Conservation (phyloP, 129 eudicot species). For the Scalesia atractyloides region DNA sequence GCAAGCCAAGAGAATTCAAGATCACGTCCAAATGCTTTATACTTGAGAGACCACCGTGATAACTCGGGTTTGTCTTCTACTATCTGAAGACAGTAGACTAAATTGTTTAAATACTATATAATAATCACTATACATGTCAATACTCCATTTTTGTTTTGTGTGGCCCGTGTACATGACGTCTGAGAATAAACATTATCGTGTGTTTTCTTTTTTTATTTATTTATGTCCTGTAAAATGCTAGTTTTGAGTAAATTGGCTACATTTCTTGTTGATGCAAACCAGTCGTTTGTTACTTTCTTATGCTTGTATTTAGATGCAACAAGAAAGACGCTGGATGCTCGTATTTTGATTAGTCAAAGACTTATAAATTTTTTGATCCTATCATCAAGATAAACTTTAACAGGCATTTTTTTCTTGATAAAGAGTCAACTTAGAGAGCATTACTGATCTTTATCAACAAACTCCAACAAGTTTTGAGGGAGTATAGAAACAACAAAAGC, state of each 20-base stretch:
- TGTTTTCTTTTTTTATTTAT: neutral
- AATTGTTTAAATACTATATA: neutral
- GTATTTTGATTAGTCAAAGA: neutral
- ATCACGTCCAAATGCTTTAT: slow-evolving; percentile 87
- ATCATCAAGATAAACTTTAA: neutral
- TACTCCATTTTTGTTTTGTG: neutral
- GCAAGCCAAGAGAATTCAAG: slow-evolving; percentile 99
- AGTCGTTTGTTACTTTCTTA: neutral
- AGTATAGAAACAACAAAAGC: neutral
- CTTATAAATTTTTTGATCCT: neutral
- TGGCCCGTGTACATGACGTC: neutral
- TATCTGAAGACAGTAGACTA: slow-evolving; percentile 49
- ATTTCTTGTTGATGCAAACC: neutral
- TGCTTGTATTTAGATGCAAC: neutral
- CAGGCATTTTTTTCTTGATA: neutral
- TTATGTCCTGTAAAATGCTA: slow-evolving; percentile 8
- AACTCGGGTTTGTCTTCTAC: slow-evolving; percentile 88
- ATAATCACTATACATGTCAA: neutral
- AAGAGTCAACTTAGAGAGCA: neutral
- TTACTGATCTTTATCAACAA: neutral
- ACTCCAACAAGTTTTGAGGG: neutral
- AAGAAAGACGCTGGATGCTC: neutral
- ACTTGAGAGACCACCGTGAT: slow-evolving; percentile 94
- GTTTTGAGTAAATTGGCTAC: neutral
- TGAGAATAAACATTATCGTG: neutral